A percentile compares a stretch with the other conserved stretches of the same genome.
Conservation (phyloP, 2,329 filamentous ascomycete species). For the Clonostachys byssicola region DNA sequence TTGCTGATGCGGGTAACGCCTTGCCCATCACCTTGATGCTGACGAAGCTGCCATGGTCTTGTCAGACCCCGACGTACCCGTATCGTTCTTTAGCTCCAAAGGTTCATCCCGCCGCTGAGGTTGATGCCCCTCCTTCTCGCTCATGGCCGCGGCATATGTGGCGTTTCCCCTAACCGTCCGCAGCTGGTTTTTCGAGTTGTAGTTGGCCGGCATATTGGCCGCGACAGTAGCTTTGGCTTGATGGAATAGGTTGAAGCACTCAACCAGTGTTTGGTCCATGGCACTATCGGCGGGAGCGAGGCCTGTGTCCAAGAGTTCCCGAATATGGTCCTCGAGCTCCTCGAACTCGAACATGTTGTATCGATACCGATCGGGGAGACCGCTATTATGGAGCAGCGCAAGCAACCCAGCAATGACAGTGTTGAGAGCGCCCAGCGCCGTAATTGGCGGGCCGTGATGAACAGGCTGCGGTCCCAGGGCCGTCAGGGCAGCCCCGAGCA, state of each 20-base stretch:
- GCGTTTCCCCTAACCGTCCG: background rate
- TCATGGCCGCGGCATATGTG: background rate
- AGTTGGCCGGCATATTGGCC: constrained; percentile 39
- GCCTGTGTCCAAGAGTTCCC: constrained; percentile 41
- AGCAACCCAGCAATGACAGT: constrained; percentile 45
- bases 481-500: constrained; percentile 42
- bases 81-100: background rate
- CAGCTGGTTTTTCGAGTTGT: constrained; percentile 16
- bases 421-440: constrained; percentile 43
- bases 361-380: constrained; percentile 45
- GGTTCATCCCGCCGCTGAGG: too few relatives aligned
- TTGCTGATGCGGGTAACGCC: background rate
- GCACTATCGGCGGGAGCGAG: constrained; percentile 35
- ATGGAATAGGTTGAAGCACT: constrained; percentile 40
- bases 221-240: constrained; percentile 40
- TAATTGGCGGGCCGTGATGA: constrained; percentile 33
- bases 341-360: constrained; percentile 44
- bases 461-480: constrained; percentile 39
- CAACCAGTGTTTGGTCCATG: constrained; percentile 39
- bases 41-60: too few relatives aligned
- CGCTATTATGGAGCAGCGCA: constrained; percentile 48
- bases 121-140: too few relatives aligned
- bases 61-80: too few relatives aligned
- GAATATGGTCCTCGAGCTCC: constrained; percentile 44
- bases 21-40: too few relatives aligned